phyloP scores from a whole-genome alignment of 2,329 filamentous ascomycete species.

The Bipolaris gigantea region DNA sequence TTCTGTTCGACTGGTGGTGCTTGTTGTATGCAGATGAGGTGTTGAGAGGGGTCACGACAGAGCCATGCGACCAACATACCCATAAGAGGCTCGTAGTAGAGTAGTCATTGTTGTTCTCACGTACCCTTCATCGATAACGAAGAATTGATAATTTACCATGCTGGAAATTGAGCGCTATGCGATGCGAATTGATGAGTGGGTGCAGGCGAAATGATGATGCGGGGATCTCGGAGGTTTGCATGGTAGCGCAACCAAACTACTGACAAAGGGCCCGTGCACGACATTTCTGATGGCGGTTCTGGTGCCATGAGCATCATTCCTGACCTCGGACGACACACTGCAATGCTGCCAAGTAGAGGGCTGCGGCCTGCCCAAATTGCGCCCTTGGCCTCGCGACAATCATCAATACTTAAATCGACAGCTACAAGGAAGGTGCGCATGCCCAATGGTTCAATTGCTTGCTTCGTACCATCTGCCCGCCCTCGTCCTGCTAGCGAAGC shows the following conservation, averaged over 20 bases:
- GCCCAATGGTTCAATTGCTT: conserved; percentile 1
- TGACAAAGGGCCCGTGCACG: conserved; percentile 15
- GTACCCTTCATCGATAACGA: conserved; percentile 3
- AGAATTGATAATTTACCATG: conserved; percentile 16
- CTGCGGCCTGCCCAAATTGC: conserved; percentile 42
- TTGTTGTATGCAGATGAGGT: conserved; percentile 19
- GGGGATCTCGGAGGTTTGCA: conserved; percentile 17
- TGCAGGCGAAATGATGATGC: conserved; percentile 2
- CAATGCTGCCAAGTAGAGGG: conserved; percentile 55
- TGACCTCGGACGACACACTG: conserved; percentile 35
- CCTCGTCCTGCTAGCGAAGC: conserved; percentile 12
- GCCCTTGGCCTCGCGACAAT: conserved; percentile 27
- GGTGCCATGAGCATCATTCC: conserved; percentile 9
- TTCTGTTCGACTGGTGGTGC: neutral
- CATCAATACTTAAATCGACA: conserved; percentile 22
- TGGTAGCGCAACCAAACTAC: neutral
- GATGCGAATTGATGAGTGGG: neutral
- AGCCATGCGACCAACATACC: conserved; percentile 21
- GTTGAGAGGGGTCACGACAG: conserved; percentile 13
- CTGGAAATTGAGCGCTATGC: neutral
- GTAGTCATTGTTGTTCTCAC: conserved; percentile 9
- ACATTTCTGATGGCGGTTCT: conserved; percentile 23
- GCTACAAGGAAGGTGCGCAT: conserved; percentile 41
- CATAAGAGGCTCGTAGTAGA: conserved; percentile 17
- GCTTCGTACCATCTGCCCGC: conserved; percentile 1